A percentile compares a stretch with the other conserved stretches of the same genome.
Conservation (phyloP, 2,329 filamentous ascomycete species). For the Fusarium hainanense region DNA sequence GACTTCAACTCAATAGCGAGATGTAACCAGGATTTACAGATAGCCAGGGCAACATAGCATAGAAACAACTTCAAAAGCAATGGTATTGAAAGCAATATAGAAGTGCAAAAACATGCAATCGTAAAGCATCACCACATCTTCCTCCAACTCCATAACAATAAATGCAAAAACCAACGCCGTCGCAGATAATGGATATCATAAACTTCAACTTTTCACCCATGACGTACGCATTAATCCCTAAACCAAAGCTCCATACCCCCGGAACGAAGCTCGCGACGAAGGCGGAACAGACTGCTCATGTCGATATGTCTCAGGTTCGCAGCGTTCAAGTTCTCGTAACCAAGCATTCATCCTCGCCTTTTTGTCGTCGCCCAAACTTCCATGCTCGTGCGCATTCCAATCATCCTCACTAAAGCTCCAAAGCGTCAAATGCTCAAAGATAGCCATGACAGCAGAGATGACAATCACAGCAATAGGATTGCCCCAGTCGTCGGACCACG, state of each 20-base stretch:
- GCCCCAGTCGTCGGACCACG: conserved; percentile 47
- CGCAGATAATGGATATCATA: conserved; percentile 4
- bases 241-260: conserved; percentile 31
- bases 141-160: conserved; percentile 14
- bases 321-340: conserved; percentile 45
- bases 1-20: background rate
- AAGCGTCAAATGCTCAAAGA: conserved; percentile 49
- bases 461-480: conserved; percentile 47
- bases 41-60: background rate
- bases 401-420: conserved; percentile 50
- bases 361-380: conserved; percentile 46
- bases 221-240: conserved; percentile 1
- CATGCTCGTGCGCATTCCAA: conserved; percentile 31
- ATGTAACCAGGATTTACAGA: background rate
- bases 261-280: conserved; percentile 31
- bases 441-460: conserved; percentile 47
- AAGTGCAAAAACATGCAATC: conserved; percentile 11
- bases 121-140: background rate
- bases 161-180: conserved; percentile 23
- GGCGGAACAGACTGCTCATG: conserved; percentile 33
- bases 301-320: conserved; percentile 18
- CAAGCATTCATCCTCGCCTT: conserved; percentile 48
- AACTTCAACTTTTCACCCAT: conserved; percentile 7
- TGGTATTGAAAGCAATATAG: conserved; percentile 15
- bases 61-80: background rate